A percentile compares a stretch with the other conserved stretches of the same genome.
Conservation (phyloP, 2,329 filamentous ascomycete species). For the Trichoderma sp. region DNA sequence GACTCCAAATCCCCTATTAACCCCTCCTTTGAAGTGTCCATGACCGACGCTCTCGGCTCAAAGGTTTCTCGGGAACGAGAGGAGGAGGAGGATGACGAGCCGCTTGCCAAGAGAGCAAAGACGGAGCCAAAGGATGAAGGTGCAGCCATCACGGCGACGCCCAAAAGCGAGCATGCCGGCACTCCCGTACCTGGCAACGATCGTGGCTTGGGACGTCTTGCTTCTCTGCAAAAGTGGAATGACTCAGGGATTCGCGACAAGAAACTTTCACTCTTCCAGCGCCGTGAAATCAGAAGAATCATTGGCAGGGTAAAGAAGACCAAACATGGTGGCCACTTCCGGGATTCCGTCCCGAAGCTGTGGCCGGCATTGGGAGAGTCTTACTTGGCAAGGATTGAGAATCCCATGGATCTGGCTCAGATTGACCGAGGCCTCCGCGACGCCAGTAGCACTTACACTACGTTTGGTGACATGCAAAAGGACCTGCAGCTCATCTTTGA, state of each 20-base stretch:
- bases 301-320: conserved; percentile 82
- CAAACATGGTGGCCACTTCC: conserved; percentile 75
- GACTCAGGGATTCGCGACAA: conserved; percentile 48
- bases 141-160: conserved; percentile 26
- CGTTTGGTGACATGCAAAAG: conserved; percentile 69
- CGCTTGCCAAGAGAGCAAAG: conserved; percentile 77
- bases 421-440: conserved; percentile 80
- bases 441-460: conserved; percentile 59
- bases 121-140: conserved; percentile 59
- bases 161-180: conserved; percentile 28
- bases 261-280: conserved; percentile 60
- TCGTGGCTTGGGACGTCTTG: conserved; percentile 29
- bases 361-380: conserved; percentile 76
- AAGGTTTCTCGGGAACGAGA: conserved; percentile 78
- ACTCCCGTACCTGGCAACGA: conserved; percentile 28
- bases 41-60: conserved; percentile 56
- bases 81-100: conserved; percentile 66
- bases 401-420: conserved; percentile 80
- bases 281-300: conserved; percentile 63
- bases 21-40: conserved; percentile 48
- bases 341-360: conserved; percentile 73
- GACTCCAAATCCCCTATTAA: conserved; percentile 38
- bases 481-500: conserved; percentile 77
- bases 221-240: conserved; percentile 43
- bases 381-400: conserved; percentile 66